These are phyloP conservation scores for Monosporozyma yasuniensis DNA, from an alignment of 805 yeast species.

Conservation along the genomic window DNA sequence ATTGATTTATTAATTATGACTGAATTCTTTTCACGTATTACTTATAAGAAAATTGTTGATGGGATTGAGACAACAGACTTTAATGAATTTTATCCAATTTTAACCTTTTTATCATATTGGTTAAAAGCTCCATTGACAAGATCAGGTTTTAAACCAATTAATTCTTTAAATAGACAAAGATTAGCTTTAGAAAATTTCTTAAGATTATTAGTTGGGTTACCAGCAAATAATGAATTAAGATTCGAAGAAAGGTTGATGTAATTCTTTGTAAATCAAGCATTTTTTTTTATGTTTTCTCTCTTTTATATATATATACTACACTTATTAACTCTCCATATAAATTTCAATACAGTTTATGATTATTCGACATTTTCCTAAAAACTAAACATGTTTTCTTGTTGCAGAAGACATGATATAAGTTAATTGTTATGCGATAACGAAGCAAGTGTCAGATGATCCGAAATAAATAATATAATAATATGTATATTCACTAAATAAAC, in stretches of 20 bases:
- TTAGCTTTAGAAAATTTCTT: slow-evolving; percentile 84
- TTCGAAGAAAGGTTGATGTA: slow-evolving; percentile 68
- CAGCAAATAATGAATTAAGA: slow-evolving; percentile 83
- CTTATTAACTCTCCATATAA: too few relatives aligned
- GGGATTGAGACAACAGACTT: slow-evolving; percentile 33
- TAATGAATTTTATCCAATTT: slow-evolving; percentile 70
- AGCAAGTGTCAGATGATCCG: too few relatives aligned
- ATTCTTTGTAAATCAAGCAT: background rate
- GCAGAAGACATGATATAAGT: too few relatives aligned
- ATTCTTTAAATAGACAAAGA: slow-evolving; percentile 92
- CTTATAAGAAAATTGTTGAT: slow-evolving; percentile 50
- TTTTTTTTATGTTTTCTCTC: too few relatives aligned
- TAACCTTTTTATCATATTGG: slow-evolving; percentile 88
- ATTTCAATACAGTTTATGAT: too few relatives aligned
- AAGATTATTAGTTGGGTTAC: slow-evolving; percentile 83
- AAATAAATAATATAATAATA: too few relatives aligned
- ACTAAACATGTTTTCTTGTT: too few relatives aligned
- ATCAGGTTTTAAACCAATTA: slow-evolving; percentile 82
- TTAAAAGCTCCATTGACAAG: slow-evolving; percentile 92
- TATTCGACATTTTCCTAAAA: too few relatives aligned
- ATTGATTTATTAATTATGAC: slow-evolving; percentile 84
- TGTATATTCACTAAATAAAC: too few relatives aligned
- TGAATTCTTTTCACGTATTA: slow-evolving; percentile 81
- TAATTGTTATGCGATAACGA: too few relatives aligned
- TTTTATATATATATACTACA: too few relatives aligned